Percentiles rank a stretch among this genome's conserved stretches.
Conservation (phyloP, 2,329 filamentous ascomycete genomes). For the Mollisia scopiformis region DNA sequence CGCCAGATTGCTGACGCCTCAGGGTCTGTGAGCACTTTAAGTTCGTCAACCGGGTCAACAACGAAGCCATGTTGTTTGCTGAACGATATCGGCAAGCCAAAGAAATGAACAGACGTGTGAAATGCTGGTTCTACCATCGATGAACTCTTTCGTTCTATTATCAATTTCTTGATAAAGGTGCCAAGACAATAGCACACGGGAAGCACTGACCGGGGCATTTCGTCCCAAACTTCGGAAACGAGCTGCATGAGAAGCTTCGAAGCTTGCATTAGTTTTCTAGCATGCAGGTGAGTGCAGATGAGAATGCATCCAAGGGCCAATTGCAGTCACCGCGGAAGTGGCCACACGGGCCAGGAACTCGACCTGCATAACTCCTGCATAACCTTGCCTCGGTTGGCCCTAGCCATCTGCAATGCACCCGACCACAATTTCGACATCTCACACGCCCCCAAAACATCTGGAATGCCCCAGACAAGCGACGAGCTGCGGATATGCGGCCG, state of each 20-base stretch:
- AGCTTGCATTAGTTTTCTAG: conserved; percentile 1
- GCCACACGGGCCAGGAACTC: not conserved
- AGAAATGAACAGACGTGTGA: not conserved
- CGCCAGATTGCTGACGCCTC: not conserved
- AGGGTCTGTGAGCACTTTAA: not conserved
- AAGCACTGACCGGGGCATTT: not conserved
- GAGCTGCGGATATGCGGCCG: not conserved
- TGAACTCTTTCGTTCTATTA: too few relatives aligned
- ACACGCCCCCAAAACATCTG: not conserved
- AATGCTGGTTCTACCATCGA: not conserved
- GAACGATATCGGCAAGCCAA: not conserved
- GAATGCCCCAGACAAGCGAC: not conserved
- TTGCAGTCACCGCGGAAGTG: not conserved
- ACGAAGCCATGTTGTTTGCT: not conserved
- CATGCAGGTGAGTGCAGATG: not conserved
- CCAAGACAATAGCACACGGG: not conserved
- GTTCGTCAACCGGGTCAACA: not conserved
- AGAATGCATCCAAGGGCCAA: not conserved
- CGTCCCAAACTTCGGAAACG: not conserved
- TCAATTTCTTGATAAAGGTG: not conserved
- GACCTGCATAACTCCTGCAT: not conserved
- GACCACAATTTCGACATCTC: not conserved
- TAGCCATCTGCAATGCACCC: not conserved
- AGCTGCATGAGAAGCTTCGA: conserved; percentile 2
- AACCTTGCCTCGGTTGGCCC: not conserved